phyloP scores from a whole-genome alignment of 805 yeast species.

The Torulaspora quercuum region DNA sequence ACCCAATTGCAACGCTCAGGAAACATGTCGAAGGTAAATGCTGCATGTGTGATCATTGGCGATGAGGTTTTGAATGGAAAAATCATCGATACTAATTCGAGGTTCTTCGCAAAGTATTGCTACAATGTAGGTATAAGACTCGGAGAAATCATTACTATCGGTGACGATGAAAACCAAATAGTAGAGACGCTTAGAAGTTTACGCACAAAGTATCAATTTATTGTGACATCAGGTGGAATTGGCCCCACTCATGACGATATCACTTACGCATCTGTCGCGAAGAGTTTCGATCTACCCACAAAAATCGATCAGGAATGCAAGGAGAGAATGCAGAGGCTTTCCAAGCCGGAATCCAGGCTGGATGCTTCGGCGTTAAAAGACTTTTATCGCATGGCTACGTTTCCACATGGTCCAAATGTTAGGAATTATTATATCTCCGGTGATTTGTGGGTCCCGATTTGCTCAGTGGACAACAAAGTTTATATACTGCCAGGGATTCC shows the following conservation, averaged over 20 bases:
- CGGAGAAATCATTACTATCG: conserved; percentile 64
- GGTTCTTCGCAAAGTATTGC: conserved; percentile 66
- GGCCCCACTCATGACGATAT: conserved; percentile 93
- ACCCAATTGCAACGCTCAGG: conserved; percentile 1
- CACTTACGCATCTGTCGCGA: conserved; percentile 72
- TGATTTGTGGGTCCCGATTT: conserved; percentile 80
- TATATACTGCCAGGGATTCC: conserved; percentile 85
- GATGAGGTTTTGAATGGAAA: conserved; percentile 88
- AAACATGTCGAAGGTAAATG: conserved; percentile 29
- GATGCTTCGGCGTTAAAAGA: conserved; percentile 51
- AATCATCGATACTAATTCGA: conserved; percentile 74
- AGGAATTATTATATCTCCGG: conserved; percentile 47
- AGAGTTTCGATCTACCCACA: conserved; percentile 52
- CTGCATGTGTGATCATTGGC: conserved; percentile 54
- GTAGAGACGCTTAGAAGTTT: conserved; percentile 46
- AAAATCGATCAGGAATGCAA: conserved; percentile 55
- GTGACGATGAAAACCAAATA: conserved; percentile 71
- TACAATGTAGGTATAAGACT: conserved; percentile 65
- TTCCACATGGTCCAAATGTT: conserved; percentile 54
- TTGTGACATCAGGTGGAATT: conserved; percentile 63
- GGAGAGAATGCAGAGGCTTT: conserved; percentile 53
- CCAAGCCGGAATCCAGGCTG: conserved; percentile 37
- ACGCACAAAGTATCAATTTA: conserved; percentile 53
- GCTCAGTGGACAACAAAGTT: conserved; percentile 59
- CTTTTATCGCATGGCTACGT: conserved; percentile 73